A percentile compares a stretch with the other conserved stretches of the same genome.
Evolutionary conservation across 1,284 basidiomycete species (phyloP).

Genomic region (Filobasidium uniguttulatum): DNA sequence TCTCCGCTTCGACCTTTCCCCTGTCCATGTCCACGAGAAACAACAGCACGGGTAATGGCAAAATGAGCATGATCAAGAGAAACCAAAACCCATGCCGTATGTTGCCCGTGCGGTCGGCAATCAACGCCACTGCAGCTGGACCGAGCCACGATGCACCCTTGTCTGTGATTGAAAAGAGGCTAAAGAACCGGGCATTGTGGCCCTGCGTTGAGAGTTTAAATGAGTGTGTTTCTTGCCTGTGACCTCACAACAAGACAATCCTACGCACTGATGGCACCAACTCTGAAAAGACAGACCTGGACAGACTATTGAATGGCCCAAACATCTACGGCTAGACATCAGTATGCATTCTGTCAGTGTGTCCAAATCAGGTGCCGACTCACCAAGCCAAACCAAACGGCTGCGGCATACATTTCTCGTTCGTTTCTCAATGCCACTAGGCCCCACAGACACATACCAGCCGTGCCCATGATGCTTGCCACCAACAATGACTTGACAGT

Average conservation of each 20-base stretch:
- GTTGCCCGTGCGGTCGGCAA: slow-evolving; percentile 72
- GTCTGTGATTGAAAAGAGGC: slow-evolving; percentile 65
- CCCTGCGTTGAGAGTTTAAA: slow-evolving; percentile 17
- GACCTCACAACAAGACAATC: background rate
- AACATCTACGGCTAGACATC: slow-evolving; percentile 25
- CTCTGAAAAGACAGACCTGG: slow-evolving; percentile 34
- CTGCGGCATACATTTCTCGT: slow-evolving; percentile 69
- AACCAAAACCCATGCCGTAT: slow-evolving; percentile 82
- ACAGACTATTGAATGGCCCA: slow-evolving; percentile 35
- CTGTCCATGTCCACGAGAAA: slow-evolving; percentile 49
- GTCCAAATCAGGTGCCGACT: slow-evolving; percentile 39
- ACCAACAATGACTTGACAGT: slow-evolving; percentile 56
- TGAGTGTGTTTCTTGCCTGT: background rate
- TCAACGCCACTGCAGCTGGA: slow-evolving; percentile 66
- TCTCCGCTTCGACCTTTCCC: too few relatives aligned
- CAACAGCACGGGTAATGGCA: slow-evolving; percentile 59
- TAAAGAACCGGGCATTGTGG: slow-evolving; percentile 40
- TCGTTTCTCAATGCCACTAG: slow-evolving; percentile 63
- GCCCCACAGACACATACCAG: slow-evolving; percentile 63
- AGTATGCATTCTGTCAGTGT: slow-evolving; percentile 38
- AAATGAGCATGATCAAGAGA: slow-evolving; percentile 61
- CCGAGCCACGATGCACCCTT: slow-evolving; percentile 80
- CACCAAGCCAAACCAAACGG: slow-evolving; percentile 59
- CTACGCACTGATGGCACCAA: slow-evolving; percentile 30
- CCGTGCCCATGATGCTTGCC: slow-evolving; percentile 51